Conservation (phyloP, 164 flowering plant genomes). For the Echeveria elegans region DNA sequence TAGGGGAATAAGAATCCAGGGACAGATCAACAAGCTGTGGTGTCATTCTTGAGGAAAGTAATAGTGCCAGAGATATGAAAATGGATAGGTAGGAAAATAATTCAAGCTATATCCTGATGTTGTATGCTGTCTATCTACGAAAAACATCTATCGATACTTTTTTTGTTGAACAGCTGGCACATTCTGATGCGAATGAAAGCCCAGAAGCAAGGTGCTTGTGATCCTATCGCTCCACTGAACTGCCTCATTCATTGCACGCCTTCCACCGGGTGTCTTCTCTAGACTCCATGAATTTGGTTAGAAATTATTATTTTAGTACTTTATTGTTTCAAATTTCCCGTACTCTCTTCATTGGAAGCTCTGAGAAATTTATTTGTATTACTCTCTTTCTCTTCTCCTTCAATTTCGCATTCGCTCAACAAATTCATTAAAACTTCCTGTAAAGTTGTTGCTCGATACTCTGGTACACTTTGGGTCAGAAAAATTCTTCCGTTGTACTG, state of each 20-base stretch:
- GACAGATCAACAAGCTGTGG: constrained; percentile 55
- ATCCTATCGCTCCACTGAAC: constrained; percentile 82
- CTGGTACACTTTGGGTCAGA: no score
- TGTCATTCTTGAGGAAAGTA: constrained; percentile 55
- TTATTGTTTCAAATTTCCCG: no score
- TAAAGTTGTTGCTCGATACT: no score
- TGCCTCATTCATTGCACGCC: constrained; percentile 88
- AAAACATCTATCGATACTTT: neutral
- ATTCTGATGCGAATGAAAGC: constrained; percentile 72
- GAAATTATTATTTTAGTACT: neutral
- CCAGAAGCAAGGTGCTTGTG: constrained; percentile 56
- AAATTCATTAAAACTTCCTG: no score
- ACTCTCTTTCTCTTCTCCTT: no score
- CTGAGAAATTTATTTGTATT: no score
- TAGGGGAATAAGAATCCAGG: constrained; percentile 97
- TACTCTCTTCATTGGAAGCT: no score
- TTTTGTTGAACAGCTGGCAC: constrained; percentile 59
- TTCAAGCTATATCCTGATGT: neutral
- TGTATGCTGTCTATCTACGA: neutral
- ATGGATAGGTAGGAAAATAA: constrained; percentile 54
- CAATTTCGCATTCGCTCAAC: no score
- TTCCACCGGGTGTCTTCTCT: constrained; percentile 57
- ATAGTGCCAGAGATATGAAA: constrained; percentile 73
- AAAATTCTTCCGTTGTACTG: no score
- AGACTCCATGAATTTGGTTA: constrained; percentile 54